A percentile compares a stretch with the other conserved stretches of the same genome.
Evolutionary conservation across 208 protist species (phyloP).

Genomic region (Trypanosoma lewisi): DNA sequence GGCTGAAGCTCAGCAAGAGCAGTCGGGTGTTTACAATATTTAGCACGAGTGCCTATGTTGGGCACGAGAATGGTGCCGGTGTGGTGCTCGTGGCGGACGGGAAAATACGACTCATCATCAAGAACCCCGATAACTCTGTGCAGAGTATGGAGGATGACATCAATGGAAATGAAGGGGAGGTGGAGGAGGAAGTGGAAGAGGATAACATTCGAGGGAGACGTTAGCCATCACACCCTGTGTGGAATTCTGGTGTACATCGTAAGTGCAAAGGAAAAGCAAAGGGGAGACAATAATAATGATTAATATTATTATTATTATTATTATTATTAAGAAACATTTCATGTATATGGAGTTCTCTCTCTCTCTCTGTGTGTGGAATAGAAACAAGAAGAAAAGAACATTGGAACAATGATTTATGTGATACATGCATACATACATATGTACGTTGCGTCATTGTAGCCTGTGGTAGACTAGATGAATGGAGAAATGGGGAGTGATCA

Average conservation of each 20-base stretch:
- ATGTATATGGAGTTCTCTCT: background rate
- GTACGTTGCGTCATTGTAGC: too few relatives aligned
- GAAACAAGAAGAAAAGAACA: background rate
- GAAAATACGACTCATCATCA: constrained; percentile 90
- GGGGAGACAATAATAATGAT: background rate
- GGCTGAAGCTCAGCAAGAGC: constrained; percentile 89
- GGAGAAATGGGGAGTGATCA: too few relatives aligned
- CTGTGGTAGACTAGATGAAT: too few relatives aligned
- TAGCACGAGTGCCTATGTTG: constrained; percentile 91
- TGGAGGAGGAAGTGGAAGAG: constrained; percentile 31
- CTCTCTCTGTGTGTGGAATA: background rate
- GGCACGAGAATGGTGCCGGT: constrained; percentile 89
- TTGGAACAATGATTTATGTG: background rate
- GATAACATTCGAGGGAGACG: background rate
- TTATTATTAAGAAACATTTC: background rate
- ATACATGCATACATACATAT: background rate
- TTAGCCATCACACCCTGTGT: background rate
- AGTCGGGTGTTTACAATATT: constrained; percentile 93
- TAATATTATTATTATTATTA: background rate
- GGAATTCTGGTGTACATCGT: too few relatives aligned
- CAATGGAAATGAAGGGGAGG: constrained; percentile 28
- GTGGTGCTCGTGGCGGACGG: constrained; percentile 87
- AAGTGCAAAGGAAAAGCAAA: background rate
- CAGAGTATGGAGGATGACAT: constrained; percentile 8
- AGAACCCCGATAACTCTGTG: constrained; percentile 72